Evolutionary conservation across 371 early-diverging fungal species (phyloP), one percentile per base, ranked within the genome.

Genomic region (Circinella umbellata): DNA sequence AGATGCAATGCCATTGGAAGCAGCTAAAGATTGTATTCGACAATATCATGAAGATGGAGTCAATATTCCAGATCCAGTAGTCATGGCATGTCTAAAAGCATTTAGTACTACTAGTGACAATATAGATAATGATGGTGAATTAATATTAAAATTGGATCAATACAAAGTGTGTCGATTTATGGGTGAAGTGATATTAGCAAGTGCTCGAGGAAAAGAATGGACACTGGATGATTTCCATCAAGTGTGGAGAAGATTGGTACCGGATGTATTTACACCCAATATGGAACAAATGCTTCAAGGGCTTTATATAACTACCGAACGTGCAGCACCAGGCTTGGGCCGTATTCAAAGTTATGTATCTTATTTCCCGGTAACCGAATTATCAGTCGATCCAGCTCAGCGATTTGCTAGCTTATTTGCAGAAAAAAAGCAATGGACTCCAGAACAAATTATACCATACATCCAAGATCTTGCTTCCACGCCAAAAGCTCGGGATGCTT

Each of bases 371-470:
- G 72, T 78, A 1, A 59, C 67, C 4, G 82, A 82, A 36, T 67
- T 89, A n/a, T 77, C 89, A 1, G 73, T 73, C 17, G 84, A 88
- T n/a, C 82, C 87, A 3, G 79, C 84, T 0, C 73, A 77, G 15
- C 78, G 89, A 4, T 89, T 89, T 65, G 77, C 81, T 6, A 73
- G 81, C 0, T 65, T 89, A 10, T 89, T 89, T 69, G 75, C 80
- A 47, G 76, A 78, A 70, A 86, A 87, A 38, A 69, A 68, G 13
- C 73, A 80, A 18, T 89, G 89, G 89, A 75, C 78, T 8, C 70
- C 74, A 6, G 83, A 80, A 14, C 86, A 87, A 15, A 86, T 89
- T 14, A 66, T 68, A 17, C 86, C 88, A 0, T 89, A 82, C 59
- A 66, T 89, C 48, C 69, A 76, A 3, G 87, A 88, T 57, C 63